Evolutionary conservation across 73 alveolate species (phyloP).

Genomic region (Paramecium caudatum): DNA sequence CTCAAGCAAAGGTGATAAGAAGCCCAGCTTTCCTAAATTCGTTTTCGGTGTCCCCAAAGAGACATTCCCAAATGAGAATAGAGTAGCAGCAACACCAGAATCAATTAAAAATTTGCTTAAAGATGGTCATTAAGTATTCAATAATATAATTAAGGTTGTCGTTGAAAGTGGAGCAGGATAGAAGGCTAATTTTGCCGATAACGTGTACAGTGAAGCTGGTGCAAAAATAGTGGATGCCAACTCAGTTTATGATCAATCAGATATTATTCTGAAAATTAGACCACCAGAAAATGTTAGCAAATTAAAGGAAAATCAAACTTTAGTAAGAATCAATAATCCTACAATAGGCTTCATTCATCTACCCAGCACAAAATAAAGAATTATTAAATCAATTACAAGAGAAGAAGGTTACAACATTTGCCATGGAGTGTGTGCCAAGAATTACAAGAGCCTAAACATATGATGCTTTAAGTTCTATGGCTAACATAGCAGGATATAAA

Average conservation of each 20-base stretch:
- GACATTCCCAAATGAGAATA: conserved; percentile 71
- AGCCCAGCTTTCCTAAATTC: conserved; percentile 45
- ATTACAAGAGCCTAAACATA: conserved; percentile 86
- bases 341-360: conserved; percentile 66
- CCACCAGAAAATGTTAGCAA: conserved; percentile 60
- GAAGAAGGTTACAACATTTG: conserved; percentile 74
- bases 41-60: conserved; percentile 82
- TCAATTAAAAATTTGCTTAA: conserved; percentile 64
- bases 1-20: conserved; percentile 55
- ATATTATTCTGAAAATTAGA: conserved; percentile 79
- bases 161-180: conserved; percentile 77
- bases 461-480: conserved; percentile 83
- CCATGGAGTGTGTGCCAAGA: conserved; percentile 91
- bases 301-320: not conserved
- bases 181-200: conserved; percentile 73
- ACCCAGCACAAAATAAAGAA: conserved; percentile 79
- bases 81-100: conserved; percentile 80
- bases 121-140: conserved; percentile 48
- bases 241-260: conserved; percentile 73
- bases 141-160: conserved; percentile 17
- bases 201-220: conserved; percentile 68
- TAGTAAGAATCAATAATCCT: not conserved
- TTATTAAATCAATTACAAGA: conserved; percentile 39
- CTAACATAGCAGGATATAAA: conserved; percentile 86
- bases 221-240: conserved; percentile 66